Evolutionary conservation across 2,329 filamentous ascomycete genomes (phyloP).

Genomic region (Cordyceps javanica): DNA sequence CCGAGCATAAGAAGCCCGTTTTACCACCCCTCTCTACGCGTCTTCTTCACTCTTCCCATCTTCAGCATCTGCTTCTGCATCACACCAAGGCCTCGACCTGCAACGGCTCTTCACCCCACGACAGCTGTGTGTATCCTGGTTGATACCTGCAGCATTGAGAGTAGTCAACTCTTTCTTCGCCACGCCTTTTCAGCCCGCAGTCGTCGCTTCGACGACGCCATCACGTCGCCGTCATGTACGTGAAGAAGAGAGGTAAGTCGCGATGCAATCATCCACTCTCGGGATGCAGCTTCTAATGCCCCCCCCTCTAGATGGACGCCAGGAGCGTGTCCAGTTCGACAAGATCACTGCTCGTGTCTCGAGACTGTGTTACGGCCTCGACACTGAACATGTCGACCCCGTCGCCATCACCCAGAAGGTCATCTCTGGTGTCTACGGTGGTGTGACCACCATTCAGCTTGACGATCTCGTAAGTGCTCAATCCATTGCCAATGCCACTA

Average conservation of each 20-base stretch:
- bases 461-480: constrained; percentile 77
- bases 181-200: constrained; percentile 17
- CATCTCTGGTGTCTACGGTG: constrained; percentile 98
- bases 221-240: constrained; percentile 46
- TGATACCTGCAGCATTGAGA: constrained; percentile 21
- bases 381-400: constrained; percentile 90
- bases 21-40: constrained; percentile 21
- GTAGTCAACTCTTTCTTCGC: constrained; percentile 19
- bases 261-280: neutral
- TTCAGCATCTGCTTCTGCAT: constrained; percentile 16
- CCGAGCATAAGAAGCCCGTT: constrained; percentile 30
- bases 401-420: constrained; percentile 99
- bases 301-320: constrained; percentile 81
- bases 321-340: constrained; percentile 99
- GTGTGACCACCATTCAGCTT: constrained; percentile 91
- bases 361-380: constrained; percentile 93
- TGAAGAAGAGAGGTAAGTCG: constrained; percentile 56
- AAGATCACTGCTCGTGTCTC: constrained; percentile 99
- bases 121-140: constrained; percentile 20
- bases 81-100: constrained; percentile 4
- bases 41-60: constrained; percentile 17
- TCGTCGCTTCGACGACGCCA: constrained; percentile 13
- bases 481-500: neutral
- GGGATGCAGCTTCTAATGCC: constrained; percentile 22
- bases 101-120: constrained; percentile 1